These are phyloP conservation scores for Melaleuca alternifolia DNA, from an alignment of 345 rosid species.

Conservation along the genomic window DNA sequence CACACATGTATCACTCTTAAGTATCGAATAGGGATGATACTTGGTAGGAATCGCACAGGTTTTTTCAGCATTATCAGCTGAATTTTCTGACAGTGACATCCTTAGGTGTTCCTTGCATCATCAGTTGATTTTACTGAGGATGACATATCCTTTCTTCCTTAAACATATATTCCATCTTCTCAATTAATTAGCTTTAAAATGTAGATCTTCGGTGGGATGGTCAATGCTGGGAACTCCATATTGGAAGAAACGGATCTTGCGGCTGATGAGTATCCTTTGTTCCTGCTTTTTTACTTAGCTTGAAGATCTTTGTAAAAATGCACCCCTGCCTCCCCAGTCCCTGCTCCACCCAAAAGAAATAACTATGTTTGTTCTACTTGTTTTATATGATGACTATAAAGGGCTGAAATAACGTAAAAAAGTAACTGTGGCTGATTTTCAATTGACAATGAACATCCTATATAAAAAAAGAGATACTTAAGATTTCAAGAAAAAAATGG, in stretches of 20 bases:
- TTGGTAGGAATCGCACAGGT: not conserved
- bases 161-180: not conserved
- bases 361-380: not conserved
- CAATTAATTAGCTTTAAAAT: too few species aligned
- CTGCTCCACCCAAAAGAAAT: not conserved
- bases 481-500: not conserved
- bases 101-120: not conserved
- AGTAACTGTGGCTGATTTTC: not conserved
- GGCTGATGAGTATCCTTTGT: constrained; percentile 78
- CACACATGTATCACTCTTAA: not conserved
- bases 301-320: not conserved
- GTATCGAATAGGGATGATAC: not conserved
- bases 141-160: not conserved
- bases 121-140: not conserved
- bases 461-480: not conserved
- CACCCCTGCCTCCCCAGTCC: not conserved
- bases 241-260: constrained; percentile 52
- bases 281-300: not conserved
- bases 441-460: not conserved
- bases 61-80: not conserved
- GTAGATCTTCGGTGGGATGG: constrained; percentile 88
- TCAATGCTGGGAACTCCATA: constrained; percentile 72
- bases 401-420: not conserved
- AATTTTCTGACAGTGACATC: not conserved
- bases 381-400: not conserved